Evolutionary conservation across 768 basidiomycete species (phyloP).

Genomic region (Tricholoma sp.): DNA sequence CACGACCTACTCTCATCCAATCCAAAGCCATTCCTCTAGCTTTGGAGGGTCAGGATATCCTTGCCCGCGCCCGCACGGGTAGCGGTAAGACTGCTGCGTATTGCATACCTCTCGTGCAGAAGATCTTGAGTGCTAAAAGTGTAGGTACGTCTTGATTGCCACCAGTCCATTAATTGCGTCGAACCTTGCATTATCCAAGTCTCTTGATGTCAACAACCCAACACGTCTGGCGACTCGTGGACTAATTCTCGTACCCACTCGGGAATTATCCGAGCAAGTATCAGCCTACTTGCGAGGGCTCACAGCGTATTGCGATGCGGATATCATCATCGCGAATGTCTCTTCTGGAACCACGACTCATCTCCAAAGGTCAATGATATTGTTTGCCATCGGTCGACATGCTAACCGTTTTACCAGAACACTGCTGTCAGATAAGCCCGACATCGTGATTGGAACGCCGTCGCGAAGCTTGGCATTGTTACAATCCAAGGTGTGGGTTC

Average conservation of each 20-base stretch:
- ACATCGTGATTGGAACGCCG: conserved; percentile 77
- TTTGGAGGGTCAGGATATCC: conserved; percentile 82
- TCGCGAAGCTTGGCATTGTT: conserved; percentile 62
- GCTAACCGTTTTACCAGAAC: conserved; percentile 9
- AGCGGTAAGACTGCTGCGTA: conserved; percentile 98
- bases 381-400: not conserved
- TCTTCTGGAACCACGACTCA: conserved; percentile 67
- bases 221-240: conserved; percentile 60
- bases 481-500: conserved; percentile 60
- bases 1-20: conserved; percentile 89
- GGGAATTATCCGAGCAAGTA: conserved; percentile 92
- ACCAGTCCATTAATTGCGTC: not conserved
- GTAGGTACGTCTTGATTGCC: conserved; percentile 42
- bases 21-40: conserved; percentile 89
- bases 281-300: conserved; percentile 59
- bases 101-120: conserved; percentile 86
- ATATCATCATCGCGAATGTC: conserved; percentile 68
- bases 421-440: conserved; percentile 58
- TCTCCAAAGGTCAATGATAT: conserved; percentile 45
- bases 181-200: conserved; percentile 23
- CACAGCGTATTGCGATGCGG: conserved; percentile 73
- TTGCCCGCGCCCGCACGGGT: conserved; percentile 92
- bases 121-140: conserved; percentile 74
- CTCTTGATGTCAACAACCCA: conserved; percentile 33
- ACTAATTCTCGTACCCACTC: conserved; percentile 81